Percentiles rank a stretch among this genome's conserved stretches.
These are phyloP conservation scores for Graphilbum sp. DNA, from an alignment of 2,329 filamentous ascomycete species.

Conservation along the genomic window DNA sequence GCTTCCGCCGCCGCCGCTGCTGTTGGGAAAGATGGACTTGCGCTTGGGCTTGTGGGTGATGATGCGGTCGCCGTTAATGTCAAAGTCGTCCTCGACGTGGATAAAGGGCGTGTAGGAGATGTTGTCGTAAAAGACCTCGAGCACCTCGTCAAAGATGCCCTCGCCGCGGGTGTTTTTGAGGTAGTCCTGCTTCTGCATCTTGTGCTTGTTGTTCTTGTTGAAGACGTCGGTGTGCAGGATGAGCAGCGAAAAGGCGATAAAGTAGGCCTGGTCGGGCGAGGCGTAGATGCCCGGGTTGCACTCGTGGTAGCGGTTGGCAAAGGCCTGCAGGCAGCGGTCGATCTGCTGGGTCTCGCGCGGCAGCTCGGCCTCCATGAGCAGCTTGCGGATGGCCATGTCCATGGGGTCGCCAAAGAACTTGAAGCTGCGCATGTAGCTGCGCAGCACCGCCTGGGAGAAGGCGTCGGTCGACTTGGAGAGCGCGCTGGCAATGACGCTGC, in stretches of 20 bases:
- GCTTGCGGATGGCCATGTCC: constrained; percentile 91
- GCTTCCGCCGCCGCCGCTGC: constrained; percentile 8
- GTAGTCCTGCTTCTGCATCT: constrained; percentile 95
- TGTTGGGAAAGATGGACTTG: constrained; percentile 50
- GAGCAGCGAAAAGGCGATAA: constrained; percentile 89
- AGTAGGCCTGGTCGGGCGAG: constrained; percentile 87
- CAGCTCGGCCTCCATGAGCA: constrained; percentile 90
- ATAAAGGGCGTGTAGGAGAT: constrained; percentile 98
- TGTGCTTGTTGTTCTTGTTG: constrained; percentile 99
- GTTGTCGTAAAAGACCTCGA: constrained; percentile 97
- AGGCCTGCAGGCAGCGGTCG: constrained; percentile 81
- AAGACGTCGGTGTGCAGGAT: constrained; percentile 98
- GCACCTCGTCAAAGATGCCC: constrained; percentile 80
- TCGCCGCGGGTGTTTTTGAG: constrained; percentile 87
- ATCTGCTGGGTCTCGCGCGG: constrained; percentile 98
- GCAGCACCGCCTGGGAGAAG: constrained; percentile 68
- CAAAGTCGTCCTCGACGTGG: constrained; percentile 83
- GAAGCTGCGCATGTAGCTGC: constrained; percentile 92
- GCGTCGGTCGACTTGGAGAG: constrained; percentile 74
- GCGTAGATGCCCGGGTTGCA: constrained; percentile 95
- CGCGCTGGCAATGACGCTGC: constrained; percentile 69
- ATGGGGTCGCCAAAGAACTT: constrained; percentile 93
- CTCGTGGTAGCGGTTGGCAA: constrained; percentile 93
- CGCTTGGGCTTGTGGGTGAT: constrained; percentile 56
- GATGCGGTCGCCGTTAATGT: constrained; percentile 60